Base-by-base conservation (phyloP, 768 basidiomycete genomes). In the Mycena venus region DNA sequence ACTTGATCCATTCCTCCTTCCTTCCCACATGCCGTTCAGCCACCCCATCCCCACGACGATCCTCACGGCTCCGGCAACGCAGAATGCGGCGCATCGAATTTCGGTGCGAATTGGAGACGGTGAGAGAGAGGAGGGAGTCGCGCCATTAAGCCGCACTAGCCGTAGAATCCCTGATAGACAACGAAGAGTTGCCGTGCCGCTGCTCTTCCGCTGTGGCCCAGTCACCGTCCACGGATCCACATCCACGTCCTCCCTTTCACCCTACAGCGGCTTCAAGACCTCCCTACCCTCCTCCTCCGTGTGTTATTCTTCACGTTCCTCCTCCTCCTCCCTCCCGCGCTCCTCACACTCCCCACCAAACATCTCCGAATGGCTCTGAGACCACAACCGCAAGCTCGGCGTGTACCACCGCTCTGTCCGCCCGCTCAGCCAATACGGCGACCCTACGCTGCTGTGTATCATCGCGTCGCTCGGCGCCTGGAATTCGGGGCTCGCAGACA, bases 391-490 rank as follows among this genome's bases (percentile, higher is more conserved):
- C 47, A 67, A 23, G 19, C 69, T 71, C 32, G 74, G 74, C 47
- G 74, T 67, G 25, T 68, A 75, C 36, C 61, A 70, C 27, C 75
- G 61, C 55, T 76, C 75, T 27, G 75, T 76, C n/a, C 65, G 58
- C 40, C 62, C 62, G 29, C 67, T 69, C 44, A 76, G 68, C 8
- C 75, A 32, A 40, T 76, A 73, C 47, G 72, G 72, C 59, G 51
- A 55, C 25, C 40, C 34, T 25, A 40, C 60, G 17, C 38, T 40
- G 17, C n/a, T 62, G 42, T 62, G 44, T 19, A 62, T 15, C 23
- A 62, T 25, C 38, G 60, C 60, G 60, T 40, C 60, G n/a, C 27
- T 25, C 10, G 27, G 55, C n/a, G 23, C 11, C 21, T 29, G 8
- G 8, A 29, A 19, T 9, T 14, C n/a, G 7, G 27, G 21, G 27